A percentile compares a stretch with the other conserved stretches of the same genome.
Conservation (phyloP, 768 basidiomycete genomes). For the Tricholoma sp. region DNA sequence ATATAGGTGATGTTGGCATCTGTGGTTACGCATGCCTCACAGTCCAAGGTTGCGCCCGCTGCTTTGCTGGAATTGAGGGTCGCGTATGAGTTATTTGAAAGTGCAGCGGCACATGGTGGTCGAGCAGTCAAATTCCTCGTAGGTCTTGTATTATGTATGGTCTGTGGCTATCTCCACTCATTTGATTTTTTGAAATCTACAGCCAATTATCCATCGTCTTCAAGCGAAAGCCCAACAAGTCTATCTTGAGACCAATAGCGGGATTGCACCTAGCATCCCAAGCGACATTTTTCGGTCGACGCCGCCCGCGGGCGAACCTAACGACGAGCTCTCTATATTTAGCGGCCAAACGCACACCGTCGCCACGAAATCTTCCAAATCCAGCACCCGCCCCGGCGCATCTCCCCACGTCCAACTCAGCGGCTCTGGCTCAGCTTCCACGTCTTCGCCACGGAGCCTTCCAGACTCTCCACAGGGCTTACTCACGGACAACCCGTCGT, state of each 20-base stretch:
- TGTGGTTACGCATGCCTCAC: slow-evolving; percentile 65
- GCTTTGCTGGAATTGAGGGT: slow-evolving; percentile 61
- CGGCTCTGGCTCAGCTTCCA: background rate
- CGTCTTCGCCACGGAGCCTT: slow-evolving; percentile 12
- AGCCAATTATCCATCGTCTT: slow-evolving; percentile 66
- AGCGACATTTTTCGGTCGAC: slow-evolving; percentile 60
- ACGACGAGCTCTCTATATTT: slow-evolving; percentile 72
- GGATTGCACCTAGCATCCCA: slow-evolving; percentile 38
- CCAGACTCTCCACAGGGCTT: slow-evolving; percentile 26
- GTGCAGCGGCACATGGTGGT: slow-evolving; percentile 57
- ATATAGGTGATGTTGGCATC: slow-evolving; percentile 70
- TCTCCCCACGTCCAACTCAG: background rate
- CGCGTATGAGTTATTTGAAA: slow-evolving; percentile 62
- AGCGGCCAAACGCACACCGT: slow-evolving; percentile 70
- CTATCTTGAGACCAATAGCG: slow-evolving; percentile 42
- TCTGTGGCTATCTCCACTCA: no score
- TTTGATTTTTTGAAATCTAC: background rate
- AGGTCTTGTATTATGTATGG: slow-evolving; percentile 15
- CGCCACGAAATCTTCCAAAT: slow-evolving; percentile 32
- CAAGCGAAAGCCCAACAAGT: slow-evolving; percentile 55
- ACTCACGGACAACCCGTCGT: slow-evolving; percentile 31
- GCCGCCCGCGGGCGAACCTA: slow-evolving; percentile 30
- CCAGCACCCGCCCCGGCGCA: slow-evolving; percentile 10
- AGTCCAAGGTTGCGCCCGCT: slow-evolving; percentile 64
- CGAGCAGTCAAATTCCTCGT: slow-evolving; percentile 69